A percentile compares a stretch with the other conserved stretches of the same genome.
These are phyloP conservation scores for Alternaria rosae DNA, from an alignment of 2,329 filamentous ascomycete species.

Conservation along the genomic window DNA sequence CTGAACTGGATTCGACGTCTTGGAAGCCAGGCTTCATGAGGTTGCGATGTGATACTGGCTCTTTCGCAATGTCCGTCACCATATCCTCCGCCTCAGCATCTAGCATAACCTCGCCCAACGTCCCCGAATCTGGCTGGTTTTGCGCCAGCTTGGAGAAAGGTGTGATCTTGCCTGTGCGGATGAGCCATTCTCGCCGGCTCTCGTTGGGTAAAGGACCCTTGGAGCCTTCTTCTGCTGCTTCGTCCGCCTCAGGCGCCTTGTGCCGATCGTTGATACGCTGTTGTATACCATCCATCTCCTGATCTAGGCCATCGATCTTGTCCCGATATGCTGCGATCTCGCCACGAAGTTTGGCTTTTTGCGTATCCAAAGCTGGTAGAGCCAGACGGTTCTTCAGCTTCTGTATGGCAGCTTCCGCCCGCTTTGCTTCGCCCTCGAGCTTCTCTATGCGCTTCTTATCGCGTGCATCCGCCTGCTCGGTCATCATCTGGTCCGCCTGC, in stretches of 20 bases:
- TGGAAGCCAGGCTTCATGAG: constrained; percentile 58
- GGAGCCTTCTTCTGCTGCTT: constrained; percentile 54
- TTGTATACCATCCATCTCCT: constrained; percentile 81
- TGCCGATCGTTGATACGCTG: constrained; percentile 80
- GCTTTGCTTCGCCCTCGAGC: constrained; percentile 59
- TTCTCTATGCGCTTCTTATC: constrained; percentile 70
- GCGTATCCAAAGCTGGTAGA: constrained; percentile 61
- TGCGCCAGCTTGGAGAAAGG: constrained; percentile 84
- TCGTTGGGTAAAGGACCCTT: constrained; percentile 77
- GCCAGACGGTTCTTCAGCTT: constrained; percentile 65
- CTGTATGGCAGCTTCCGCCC: constrained; percentile 70
- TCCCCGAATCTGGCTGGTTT: constrained; percentile 69
- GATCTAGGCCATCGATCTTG: constrained; percentile 69
- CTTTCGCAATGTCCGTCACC: constrained; percentile 54
- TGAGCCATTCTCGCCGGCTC: constrained; percentile 85
- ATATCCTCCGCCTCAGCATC: constrained; percentile 78
- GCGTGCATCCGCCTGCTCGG: constrained; percentile 68
- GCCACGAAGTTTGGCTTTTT: constrained; percentile 66
- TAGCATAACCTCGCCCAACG: constrained; percentile 77
- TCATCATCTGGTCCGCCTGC: constrained; percentile 67
- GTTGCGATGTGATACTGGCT: constrained; percentile 57
- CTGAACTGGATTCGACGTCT: constrained; percentile 38
- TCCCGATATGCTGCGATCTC: constrained; percentile 72
- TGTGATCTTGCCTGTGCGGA: constrained; percentile 96
- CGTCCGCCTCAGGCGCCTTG: constrained; percentile 58